Evolutionary conservation across 129 eudicot species (phyloP).

Genomic region (Smallanthus sonchifolius): DNA sequence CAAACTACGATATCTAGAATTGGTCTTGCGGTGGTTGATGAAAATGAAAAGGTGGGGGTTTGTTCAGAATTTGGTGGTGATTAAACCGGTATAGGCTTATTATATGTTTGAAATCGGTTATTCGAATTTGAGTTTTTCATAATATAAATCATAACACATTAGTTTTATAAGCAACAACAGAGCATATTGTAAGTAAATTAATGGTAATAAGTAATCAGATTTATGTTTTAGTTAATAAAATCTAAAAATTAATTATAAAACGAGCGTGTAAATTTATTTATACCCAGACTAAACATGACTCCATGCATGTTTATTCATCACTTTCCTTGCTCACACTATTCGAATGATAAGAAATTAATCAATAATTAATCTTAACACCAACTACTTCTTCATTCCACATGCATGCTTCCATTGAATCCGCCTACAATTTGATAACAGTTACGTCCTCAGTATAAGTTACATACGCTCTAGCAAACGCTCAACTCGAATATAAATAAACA

Average conservation of each 20-base stretch:
- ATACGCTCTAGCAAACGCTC: neutral
- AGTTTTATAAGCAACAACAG: neutral
- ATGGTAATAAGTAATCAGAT: neutral
- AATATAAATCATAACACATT: neutral
- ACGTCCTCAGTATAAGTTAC: neutral
- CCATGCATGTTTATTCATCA: too few species aligned
- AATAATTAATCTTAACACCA: neutral
- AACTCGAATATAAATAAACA: neutral
- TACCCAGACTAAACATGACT: too few species aligned
- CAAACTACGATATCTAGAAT: too few species aligned
- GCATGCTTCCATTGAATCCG: constrained; percentile 33
- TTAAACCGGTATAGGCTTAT: too few species aligned
- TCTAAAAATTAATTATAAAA: too few species aligned
- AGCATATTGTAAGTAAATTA: neutral
- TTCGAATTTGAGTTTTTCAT: too few species aligned
- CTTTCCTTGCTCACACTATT: constrained; percentile 13
- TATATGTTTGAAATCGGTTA: too few species aligned
- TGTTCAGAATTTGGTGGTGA: too few species aligned
- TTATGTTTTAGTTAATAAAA: neutral
- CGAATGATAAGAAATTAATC: constrained; percentile 5
- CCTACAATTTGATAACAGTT: neutral
- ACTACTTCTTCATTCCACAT: constrained; percentile 24
- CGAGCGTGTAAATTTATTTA: neutral
- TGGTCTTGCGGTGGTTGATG: too few species aligned
- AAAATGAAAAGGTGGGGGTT: too few species aligned